These are phyloP conservation scores for Monotropa hypopitys DNA, from an alignment of 179 eudicot genomes.

Conservation along the genomic window DNA sequence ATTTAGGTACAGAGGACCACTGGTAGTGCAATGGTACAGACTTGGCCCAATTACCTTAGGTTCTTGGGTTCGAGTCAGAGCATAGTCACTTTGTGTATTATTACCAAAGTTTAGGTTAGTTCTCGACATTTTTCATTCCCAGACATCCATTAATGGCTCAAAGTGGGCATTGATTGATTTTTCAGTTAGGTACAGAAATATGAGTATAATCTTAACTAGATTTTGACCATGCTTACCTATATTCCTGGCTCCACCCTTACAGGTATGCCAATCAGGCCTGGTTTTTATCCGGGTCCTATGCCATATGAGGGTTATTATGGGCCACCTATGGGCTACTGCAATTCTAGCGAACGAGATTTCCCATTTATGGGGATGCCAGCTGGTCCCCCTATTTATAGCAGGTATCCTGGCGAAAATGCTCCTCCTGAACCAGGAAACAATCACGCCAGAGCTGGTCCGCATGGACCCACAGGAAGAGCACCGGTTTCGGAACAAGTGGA, in stretches of 20 bases:
- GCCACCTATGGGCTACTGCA: constrained; percentile 71
- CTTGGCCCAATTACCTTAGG: too few relatives aligned
- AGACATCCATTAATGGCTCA: too few relatives aligned
- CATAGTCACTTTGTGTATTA: too few relatives aligned
- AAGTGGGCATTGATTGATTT: too few relatives aligned
- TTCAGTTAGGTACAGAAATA: background rate
- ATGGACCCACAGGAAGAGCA: constrained; percentile 23
- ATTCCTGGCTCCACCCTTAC: constrained; percentile 7
- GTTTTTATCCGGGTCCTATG: constrained; percentile 72
- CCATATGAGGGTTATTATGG: constrained; percentile 76
- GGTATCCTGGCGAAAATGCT: constrained; percentile 36
- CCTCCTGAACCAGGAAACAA: constrained; percentile 37
- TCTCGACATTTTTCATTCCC: too few relatives aligned
- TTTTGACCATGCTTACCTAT: background rate
- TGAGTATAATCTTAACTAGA: background rate
- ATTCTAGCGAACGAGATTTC: constrained; percentile 62
- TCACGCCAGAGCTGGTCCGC: constrained; percentile 36
- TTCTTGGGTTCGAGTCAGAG: too few relatives aligned
- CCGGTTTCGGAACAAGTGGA: constrained; percentile 34
- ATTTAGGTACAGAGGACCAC: too few relatives aligned
- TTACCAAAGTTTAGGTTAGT: too few relatives aligned
- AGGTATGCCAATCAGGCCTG: constrained; percentile 72
- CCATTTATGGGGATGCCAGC: constrained; percentile 65
- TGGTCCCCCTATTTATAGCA: constrained; percentile 46
- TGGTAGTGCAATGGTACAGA: too few relatives aligned